A percentile compares a stretch with the other conserved stretches of the same genome.
Evolutionary conservation across 2,329 filamentous ascomycete genomes (phyloP).

Genomic region (Colletotrichum sp.): DNA sequence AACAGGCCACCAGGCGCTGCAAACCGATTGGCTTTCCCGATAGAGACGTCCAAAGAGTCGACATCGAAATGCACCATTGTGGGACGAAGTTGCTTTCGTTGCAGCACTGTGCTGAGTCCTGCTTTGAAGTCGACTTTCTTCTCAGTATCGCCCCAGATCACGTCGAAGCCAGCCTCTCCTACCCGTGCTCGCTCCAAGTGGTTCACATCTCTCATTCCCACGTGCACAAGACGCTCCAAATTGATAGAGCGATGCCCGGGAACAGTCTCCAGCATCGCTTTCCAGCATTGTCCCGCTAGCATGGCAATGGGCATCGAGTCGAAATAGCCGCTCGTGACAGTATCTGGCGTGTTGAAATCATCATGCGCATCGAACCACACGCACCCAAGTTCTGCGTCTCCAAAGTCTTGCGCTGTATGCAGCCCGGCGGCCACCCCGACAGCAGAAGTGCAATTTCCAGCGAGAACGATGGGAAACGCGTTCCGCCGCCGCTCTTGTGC

Average conservation of each 20-base stretch:
- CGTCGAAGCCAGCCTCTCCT: neutral
- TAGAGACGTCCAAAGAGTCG: neutral
- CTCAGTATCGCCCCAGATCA: neutral
- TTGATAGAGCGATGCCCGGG: neutral
- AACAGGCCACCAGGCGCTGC: neutral
- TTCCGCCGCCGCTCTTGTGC: neutral
- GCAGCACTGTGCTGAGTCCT: neutral
- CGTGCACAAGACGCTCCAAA: neutral
- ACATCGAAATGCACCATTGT: neutral
- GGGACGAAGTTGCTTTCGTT: neutral
- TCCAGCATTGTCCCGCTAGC: constrained; percentile 29
- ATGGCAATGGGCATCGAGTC: constrained; percentile 32
- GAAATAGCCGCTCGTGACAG: constrained; percentile 27
- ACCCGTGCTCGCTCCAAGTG: neutral
- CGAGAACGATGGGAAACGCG: neutral
- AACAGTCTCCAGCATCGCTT: neutral
- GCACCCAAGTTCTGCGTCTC: neutral
- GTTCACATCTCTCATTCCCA: neutral
- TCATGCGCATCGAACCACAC: neutral
- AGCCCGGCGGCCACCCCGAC: neutral
- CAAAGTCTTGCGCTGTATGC: neutral
- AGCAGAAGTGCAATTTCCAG: neutral
- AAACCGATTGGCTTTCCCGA: neutral
- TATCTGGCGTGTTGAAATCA: constrained; percentile 27
- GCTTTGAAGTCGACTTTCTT: neutral